phyloP scores from a whole-genome alignment of 345 rosid species.

The Pistacia integerrima region DNA sequence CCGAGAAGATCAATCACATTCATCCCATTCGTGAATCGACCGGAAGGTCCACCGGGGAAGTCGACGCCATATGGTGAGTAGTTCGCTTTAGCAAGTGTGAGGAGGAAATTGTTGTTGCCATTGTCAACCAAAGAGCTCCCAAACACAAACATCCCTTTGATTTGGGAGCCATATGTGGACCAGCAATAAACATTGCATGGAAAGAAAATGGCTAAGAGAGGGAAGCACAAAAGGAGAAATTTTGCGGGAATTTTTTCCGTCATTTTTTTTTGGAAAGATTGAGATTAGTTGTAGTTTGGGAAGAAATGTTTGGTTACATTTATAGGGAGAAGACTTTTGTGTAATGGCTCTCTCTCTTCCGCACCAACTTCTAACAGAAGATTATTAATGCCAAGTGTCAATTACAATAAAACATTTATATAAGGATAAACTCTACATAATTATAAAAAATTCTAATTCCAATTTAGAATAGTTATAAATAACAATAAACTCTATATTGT shows the following conservation, averaged over 20 bases:
- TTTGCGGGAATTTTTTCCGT: not conserved
- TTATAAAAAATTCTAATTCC: too few species aligned
- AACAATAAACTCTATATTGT: too few species aligned
- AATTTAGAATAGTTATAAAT: too few species aligned
- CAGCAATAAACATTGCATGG: not conserved
- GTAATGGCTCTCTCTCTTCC: too few species aligned
- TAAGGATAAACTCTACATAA: too few species aligned
- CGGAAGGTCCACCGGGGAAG: slow-evolving; percentile 55
- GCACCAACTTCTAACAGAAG: too few species aligned
- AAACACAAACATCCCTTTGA: slow-evolving; percentile 63
- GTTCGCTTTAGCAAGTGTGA: slow-evolving; percentile 41
- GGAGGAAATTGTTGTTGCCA: slow-evolving; percentile 67
- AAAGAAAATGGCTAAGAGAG: slow-evolving; percentile 17
- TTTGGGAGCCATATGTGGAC: not conserved
- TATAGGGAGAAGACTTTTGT: too few species aligned
- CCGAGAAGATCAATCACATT: slow-evolving; percentile 55
- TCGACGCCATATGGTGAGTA: slow-evolving; percentile 65
- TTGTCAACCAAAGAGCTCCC: slow-evolving; percentile 71
- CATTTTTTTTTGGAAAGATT: not conserved
- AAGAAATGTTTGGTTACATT: too few species aligned
- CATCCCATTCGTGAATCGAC: slow-evolving; percentile 64
- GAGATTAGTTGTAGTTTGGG: too few species aligned
- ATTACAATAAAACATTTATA: too few species aligned
- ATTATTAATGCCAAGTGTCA: too few species aligned
- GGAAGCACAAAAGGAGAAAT: slow-evolving; percentile 7